Evolutionary conservation across 2,329 filamentous ascomycete species (phyloP), one percentile per base, ranked within the genome.

Genomic region (Paecilomyces fulvus): DNA sequence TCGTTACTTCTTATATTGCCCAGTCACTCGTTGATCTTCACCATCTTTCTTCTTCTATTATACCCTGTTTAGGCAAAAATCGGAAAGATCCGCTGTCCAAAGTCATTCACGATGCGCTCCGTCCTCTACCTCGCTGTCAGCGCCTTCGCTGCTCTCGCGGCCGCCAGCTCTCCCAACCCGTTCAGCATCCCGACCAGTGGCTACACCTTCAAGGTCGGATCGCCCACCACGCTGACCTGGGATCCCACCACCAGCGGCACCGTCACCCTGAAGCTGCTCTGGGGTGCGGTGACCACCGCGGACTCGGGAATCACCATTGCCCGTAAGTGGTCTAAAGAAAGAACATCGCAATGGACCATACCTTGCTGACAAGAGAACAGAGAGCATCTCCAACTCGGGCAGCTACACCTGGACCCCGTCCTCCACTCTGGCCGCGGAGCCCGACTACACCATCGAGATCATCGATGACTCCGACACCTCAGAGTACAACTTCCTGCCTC

Each of bases 381-480:
- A 71, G 52, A 65, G 62, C 61, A 75, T 82, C 60, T 59, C 66
- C 58, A 83, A 83, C 70, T 70, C 66, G 51, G 79, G 79, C 56
- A 73, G 67, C 59, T 81, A 73, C 70, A 76, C 73, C 56, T 81
- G 80, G 74, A 69, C 67, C 31, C 73, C 78, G 4, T 72, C 76
- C 21, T 56, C 65, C 52, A 62, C 69, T 56, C 67, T 78, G 56
- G 70, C 70, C 50, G 70, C 73, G 53, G 73, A 76, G 61, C 68
- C 68, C 43, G 73, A 78, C 65, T 83, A 82, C 73, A 77, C 79
- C 56, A 69, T 83, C 59, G 72, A 80, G 65, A 83, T 83, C 64
- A 69, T 80, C 64, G 69, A 73, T 61, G 79, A 80, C 61, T 60
- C 61, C 6, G 63, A 82, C 68, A 52, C 70, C 8, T 58, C 54